Percentiles rank a stretch among this genome's conserved stretches.
These are phyloP conservation scores for Trametes pubescens DNA, from an alignment of 1,284 basidiomycete genomes.

Conservation along the genomic window DNA sequence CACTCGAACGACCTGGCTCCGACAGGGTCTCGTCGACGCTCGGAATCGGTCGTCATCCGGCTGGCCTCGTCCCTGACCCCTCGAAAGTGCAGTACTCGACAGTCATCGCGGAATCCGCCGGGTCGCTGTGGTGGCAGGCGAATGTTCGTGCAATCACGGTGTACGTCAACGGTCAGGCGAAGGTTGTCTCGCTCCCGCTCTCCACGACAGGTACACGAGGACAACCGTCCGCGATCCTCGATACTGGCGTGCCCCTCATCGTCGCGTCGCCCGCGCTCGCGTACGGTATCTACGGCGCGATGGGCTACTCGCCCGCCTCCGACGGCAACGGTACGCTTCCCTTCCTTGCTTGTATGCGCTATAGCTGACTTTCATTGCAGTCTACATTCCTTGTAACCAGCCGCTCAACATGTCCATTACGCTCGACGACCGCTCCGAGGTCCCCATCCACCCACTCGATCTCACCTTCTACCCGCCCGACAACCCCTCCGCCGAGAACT, in stretches of 20 bases:
- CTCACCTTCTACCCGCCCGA: conserved; percentile 56
- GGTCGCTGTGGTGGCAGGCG: conserved; percentile 67
- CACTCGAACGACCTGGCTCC: conserved; percentile 71
- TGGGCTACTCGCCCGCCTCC: conserved; percentile 62
- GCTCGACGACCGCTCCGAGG: conserved; percentile 60
- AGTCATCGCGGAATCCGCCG: conserved; percentile 49
- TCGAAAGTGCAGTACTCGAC: conserved; percentile 59
- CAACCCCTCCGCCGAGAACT: conserved; percentile 50
- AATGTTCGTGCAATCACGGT: conserved; percentile 63
- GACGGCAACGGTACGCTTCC: conserved; percentile 69
- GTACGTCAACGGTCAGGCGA: conserved; percentile 56
- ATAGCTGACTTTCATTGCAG: conserved; percentile 44
- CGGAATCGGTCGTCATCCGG: conserved; percentile 72
- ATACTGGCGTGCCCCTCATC: conserved; percentile 73
- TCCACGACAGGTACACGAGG: conserved; percentile 38
- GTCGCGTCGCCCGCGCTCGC: conserved; percentile 66
- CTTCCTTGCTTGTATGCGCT: conserved; percentile 6
- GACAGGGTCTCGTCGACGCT: conserved; percentile 61
- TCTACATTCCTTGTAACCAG: conserved; percentile 73
- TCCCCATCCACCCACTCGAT: conserved; percentile 76
- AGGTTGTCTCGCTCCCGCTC: conserved; percentile 48
- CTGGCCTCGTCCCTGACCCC: conserved; percentile 57
- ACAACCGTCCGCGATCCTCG: conserved; percentile 69
- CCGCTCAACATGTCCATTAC: conserved; percentile 76
- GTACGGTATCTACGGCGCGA: conserved; percentile 80